phyloP scores from a whole-genome alignment of 2,329 filamentous ascomycete species.

The Cercospora janseana region DNA sequence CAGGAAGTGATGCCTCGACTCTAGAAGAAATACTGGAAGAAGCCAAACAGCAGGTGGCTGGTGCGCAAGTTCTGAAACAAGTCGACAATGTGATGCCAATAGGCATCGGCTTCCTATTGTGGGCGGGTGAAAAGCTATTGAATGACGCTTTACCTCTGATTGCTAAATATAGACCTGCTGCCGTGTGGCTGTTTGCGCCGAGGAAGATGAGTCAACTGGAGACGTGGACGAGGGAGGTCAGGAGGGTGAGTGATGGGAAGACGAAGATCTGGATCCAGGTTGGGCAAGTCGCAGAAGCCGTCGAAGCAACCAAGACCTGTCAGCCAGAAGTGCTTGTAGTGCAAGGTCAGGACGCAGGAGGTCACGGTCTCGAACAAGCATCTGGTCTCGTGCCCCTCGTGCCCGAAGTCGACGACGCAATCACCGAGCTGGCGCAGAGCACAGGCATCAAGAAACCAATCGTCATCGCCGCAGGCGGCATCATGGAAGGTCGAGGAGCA shows the following conservation, averaged over 20 bases:
- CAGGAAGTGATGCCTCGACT: conserved; percentile 43
- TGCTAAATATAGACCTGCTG: conserved; percentile 50
- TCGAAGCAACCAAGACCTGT: conserved; percentile 49
- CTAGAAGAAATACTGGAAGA: conserved; percentile 36
- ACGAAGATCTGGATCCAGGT: conserved; percentile 60
- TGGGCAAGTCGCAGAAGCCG: conserved; percentile 58
- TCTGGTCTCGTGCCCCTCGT: conserved; percentile 57
- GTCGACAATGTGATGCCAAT: conserved; percentile 46
- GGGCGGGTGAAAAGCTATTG: conserved; percentile 42
- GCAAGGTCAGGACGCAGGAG: conserved; percentile 64
- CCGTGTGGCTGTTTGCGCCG: conserved; percentile 67
- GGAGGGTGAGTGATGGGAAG: conserved; percentile 36
- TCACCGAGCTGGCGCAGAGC: conserved; percentile 35
- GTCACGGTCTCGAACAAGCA: conserved; percentile 58
- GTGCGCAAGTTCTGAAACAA: conserved; percentile 23
- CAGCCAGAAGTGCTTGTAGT: conserved; percentile 59
- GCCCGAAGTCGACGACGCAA: conserved; percentile 55
- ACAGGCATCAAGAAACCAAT: conserved; percentile 30
- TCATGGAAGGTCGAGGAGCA: conserved; percentile 56
- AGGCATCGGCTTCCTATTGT: conserved; percentile 63
- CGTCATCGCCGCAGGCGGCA: conserved; percentile 60
- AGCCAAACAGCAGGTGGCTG: conserved; percentile 29
- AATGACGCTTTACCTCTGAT: conserved; percentile 53
- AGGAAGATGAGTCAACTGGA: conserved; percentile 41
- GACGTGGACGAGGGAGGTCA: conserved; percentile 36